Base-by-base conservation (phyloP, 2,329 filamentous ascomycete species). In the Diplodia mutila region DNA sequence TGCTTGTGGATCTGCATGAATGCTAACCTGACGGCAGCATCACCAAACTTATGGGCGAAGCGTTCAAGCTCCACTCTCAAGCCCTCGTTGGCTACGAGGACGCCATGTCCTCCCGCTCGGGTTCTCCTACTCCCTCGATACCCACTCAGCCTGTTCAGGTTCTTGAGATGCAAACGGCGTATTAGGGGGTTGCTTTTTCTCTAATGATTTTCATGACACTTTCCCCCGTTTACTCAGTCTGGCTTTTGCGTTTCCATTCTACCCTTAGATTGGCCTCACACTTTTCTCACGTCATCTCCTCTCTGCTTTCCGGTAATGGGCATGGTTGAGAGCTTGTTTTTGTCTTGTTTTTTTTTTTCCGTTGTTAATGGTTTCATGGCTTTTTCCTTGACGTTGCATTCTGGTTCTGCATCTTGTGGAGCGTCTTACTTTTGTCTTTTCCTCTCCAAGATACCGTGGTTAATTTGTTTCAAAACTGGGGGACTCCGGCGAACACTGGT, bases 11-110 rank as follows among this genome's bases (percentile, higher is more conserved):
- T 42, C 52, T 61, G 9, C 18, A 39, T 34, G 59, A 8, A 61
- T 71, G 72, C 86, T 88, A 84, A 89, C 80, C 63, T 7, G 57
- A 61, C 34, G 48, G 27, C 75, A 94, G 92, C 68, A 94, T 96
- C 77, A 94, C 92, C 74, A 93, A 96, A 78, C 88, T 98, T 61
- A 97, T 98, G 91, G 95, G 95, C 75, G 95, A 98, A 81, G 94
- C 95, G 64, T 98, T 99, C 87, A 95, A 96, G 78, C 89, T 97
- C 68, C 94, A 98, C 81, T 92, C 94, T 46, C 94, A 98, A 83
- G 94, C 95, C 72, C 89, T 99, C 39, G 89, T 94, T 72, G 94
- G 94, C 79, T 98, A 97, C 76, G 93, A 97, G 77, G 94, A 97
- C 78, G 91, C 94, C 65, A 78, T 86, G 73, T 81, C 83, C 54